Evolutionary conservation across 495 filamentous ascomycete genomes (phyloP).

Genomic region (Lophiostoma macrostomum): DNA sequence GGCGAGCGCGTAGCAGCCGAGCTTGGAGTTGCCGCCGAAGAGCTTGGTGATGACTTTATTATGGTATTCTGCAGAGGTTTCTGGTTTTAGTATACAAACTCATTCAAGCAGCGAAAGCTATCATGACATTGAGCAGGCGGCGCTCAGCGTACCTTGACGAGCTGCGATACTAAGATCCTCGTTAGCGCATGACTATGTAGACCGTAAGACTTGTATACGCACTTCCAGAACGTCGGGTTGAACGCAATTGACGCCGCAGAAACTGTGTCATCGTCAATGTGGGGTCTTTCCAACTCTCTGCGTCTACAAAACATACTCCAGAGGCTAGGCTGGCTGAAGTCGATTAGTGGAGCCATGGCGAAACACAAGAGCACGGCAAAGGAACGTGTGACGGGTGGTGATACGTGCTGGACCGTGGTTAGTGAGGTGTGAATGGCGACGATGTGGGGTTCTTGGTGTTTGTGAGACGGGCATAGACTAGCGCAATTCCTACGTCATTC

Average conservation of each 20-base stretch:
- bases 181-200: slow-evolving; percentile 24
- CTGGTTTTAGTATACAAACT: neutral
- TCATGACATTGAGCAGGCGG: slow-evolving; percentile 5
- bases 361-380: too few relatives aligned
- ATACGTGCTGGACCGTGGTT: too few relatives aligned
- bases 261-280: slow-evolving; percentile 46
- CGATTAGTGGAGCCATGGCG: slow-evolving; percentile 44
- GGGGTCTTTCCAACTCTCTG: neutral
- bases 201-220: too few relatives aligned
- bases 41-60: slow-evolving; percentile 82
- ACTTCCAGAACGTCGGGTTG: slow-evolving; percentile 83
- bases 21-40: slow-evolving; percentile 74
- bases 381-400: too few relatives aligned
- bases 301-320: slow-evolving; percentile 48
- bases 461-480: too few relatives aligned
- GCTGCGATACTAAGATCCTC: slow-evolving; percentile 55
- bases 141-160: slow-evolving; percentile 56
- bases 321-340: slow-evolving; percentile 63
- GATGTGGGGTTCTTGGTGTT: too few relatives aligned
- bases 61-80: slow-evolving; percentile 70
- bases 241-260: slow-evolving; percentile 66
- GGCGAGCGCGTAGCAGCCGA: slow-evolving; percentile 88
- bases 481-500: too few relatives aligned
- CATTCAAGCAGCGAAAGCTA: neutral
- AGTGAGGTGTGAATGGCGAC: too few relatives aligned